Base-by-base conservation (phyloP, 2,329 filamentous ascomycete species). In the Thermothelomyces thermophilus region DNA sequence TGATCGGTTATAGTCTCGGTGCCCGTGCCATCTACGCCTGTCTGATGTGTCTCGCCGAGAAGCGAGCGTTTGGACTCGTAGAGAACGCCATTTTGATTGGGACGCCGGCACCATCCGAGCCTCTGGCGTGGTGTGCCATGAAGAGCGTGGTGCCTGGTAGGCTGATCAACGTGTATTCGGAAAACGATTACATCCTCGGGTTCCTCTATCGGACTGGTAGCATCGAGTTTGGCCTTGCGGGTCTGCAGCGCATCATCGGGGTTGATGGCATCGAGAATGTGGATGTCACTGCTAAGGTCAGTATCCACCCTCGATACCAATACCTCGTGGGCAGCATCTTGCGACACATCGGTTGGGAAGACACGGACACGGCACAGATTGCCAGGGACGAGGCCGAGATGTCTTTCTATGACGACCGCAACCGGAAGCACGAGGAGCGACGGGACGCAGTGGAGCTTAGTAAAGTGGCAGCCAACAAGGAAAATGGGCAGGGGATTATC, bases 11-110 rank as follows among this genome's bases (percentile, higher is more conserved):
- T 64, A 88, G 87, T 37, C 73, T 95, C 7, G 89, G 87, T 1
- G 87, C 88, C 16, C 80, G 89, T 41, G 79, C 90, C 30, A 90
- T 97, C 44, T 96, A 87, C 63, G 79, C 83, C 3, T 96, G 90
- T 57, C 75, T 96, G 14, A 84, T 86, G 70, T 79, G 75, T 28
- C 74, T 97, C 39, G 88, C 88, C 0, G 86, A 91, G 63, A 77
- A 89, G 51, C 81, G 83, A 44, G 86, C 86, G 1, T 96, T 95
- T 63, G 91, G 91, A 0, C 66, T 95, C 3, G 73, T 98, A 11
- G 91, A 97, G 62, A 88, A 86, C 30, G 90, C 86, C 2, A 80
- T 95, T 22, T 64, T 97, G 46, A 88, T 96, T 64, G 91, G 91
- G 1, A 77, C 86, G 0, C 90, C 91, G 0, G 83, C 84, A 5